Conservation (phyloP, 169 alveolate species). For the Cryptosporidium ryanae region DNA sequence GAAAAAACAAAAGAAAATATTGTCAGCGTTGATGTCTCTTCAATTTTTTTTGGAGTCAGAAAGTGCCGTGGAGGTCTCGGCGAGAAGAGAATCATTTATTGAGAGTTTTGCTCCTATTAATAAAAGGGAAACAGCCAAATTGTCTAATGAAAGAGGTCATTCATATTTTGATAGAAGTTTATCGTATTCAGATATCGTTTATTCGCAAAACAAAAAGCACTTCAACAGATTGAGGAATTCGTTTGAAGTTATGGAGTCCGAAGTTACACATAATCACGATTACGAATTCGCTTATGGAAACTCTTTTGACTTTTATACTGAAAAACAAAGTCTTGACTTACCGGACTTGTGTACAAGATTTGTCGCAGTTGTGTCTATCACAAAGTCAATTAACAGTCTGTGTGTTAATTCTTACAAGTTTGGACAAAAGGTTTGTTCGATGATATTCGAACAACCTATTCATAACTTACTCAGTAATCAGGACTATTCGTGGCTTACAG, state of each 20-base stretch:
- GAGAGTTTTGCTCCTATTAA: conserved; percentile 19
- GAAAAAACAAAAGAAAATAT: conserved; percentile 4
- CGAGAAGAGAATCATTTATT: conserved; percentile 6
- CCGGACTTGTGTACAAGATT: conserved; percentile 58
- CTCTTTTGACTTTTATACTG: neutral
- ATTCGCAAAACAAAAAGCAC: neutral
- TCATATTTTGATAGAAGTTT: neutral
- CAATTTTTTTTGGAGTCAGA: conserved; percentile 8
- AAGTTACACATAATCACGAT: neutral
- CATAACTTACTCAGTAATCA: conserved; percentile 43
- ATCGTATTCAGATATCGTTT: neutral
- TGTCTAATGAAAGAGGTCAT: neutral
- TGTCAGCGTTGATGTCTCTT: conserved; percentile 17
- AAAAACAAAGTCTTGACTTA: conserved; percentile 4
- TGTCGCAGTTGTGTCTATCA: conserved; percentile 21
- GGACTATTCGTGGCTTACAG: conserved; percentile 64
- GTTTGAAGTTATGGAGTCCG: neutral
- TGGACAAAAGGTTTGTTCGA: conserved; percentile 56
- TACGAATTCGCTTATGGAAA: too few species aligned
- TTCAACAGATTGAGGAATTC: conserved; percentile 13
- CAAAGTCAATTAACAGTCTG: conserved; percentile 36
- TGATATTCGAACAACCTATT: conserved; percentile 48
- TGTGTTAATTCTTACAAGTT: conserved; percentile 56
- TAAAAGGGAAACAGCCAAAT: neutral
- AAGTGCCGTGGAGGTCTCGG: conserved; percentile 11